Conservation (phyloP, 2,329 filamentous ascomycete genomes). For the Pyrenophora teres region DNA sequence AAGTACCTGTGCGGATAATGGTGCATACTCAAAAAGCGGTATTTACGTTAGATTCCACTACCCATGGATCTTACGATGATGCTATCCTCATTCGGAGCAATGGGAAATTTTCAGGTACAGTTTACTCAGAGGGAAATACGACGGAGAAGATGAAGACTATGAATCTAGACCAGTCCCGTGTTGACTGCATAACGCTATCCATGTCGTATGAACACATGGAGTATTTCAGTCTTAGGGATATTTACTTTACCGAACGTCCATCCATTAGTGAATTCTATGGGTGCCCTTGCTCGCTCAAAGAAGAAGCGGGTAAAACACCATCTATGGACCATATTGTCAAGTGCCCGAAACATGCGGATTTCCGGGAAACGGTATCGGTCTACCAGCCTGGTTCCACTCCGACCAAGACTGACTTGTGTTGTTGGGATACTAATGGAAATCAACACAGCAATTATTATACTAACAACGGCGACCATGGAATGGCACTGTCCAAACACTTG, state of each 20-base stretch:
- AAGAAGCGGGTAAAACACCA: neutral
- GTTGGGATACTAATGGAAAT: no score
- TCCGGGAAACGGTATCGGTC: neutral
- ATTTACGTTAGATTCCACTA: neutral
- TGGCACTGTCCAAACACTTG: neutral
- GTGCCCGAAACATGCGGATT: neutral
- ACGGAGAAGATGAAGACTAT: no score
- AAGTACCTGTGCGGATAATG: neutral
- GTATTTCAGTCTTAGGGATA: no score
- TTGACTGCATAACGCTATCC: neutral
- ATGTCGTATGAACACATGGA: neutral
- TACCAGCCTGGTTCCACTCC: no score
- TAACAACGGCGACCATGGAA: no score
- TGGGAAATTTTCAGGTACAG: neutral
- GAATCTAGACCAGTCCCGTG: neutral
- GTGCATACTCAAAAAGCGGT: constrained; percentile 1
- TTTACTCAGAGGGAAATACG: neutral
- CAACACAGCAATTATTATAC: no score
- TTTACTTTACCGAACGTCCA: neutral
- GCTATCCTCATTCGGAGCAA: neutral
- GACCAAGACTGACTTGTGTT: no score
- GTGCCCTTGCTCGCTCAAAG: neutral
- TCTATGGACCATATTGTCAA: neutral
- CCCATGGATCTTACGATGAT: neutral
- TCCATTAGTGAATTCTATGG: neutral